Percentiles rank a stretch among this genome's conserved stretches.
Evolutionary conservation across 2,329 filamentous ascomycete species (phyloP).

Genomic region (Cordyceps fumosorosea): DNA sequence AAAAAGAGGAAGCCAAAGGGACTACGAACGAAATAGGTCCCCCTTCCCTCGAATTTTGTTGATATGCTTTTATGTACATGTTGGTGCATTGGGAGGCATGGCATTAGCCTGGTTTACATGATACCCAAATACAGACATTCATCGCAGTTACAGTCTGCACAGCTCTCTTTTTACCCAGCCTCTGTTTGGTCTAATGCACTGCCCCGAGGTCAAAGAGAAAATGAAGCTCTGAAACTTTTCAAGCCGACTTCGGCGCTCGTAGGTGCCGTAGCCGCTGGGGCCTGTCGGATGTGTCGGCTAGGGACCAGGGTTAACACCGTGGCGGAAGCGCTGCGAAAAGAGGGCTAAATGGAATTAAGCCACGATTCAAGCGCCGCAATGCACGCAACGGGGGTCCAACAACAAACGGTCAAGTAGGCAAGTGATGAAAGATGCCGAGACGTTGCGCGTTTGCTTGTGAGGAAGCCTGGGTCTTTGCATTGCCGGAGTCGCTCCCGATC

Average conservation of each 20-base stretch:
- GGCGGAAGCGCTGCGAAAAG: background rate
- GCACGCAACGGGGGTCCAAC: too few relatives aligned
- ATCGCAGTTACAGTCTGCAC: background rate
- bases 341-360: constrained; percentile 9
- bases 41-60: background rate
- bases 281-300: background rate
- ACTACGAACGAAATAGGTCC: constrained; percentile 33
- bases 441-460: background rate
- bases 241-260: background rate
- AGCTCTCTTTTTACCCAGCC: background rate
- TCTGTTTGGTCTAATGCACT: too few relatives aligned
- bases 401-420: background rate
- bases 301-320: background rate
- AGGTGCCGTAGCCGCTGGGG: background rate
- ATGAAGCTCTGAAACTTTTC: background rate
- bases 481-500: background rate
- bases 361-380: background rate
- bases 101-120: background rate
- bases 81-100: background rate
- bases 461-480: background rate
- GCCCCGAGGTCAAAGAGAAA: background rate
- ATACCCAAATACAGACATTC: constrained; percentile 1
- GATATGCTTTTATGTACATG: background rate
- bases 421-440: background rate
- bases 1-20: constrained; percentile 72